Evolutionary conservation across 371 early-diverging fungal genomes (phyloP), one percentile per base, ranked within the genome.

Genomic region (Funneliformis caledonium): DNA sequence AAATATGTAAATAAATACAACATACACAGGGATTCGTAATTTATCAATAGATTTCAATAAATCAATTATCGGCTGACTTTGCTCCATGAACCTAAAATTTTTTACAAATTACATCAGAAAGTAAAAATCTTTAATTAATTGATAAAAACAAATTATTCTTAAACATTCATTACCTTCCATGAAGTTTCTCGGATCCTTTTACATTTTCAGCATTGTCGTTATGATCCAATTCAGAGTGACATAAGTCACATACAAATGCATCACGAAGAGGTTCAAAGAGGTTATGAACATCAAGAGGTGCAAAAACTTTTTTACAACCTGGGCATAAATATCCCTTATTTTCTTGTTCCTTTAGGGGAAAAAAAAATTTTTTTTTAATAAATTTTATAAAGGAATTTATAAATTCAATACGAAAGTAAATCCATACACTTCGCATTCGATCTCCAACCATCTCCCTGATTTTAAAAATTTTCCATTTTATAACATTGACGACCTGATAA

Each of bases 391-490:
- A 70, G 1, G 8, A 31, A 31, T 9, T 31, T 42, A 69, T 8
- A 37, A 26, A 52, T 59, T 9, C 43, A 37, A 48, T 4, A 31
- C 26, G 7, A 7, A 61, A 19, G 11, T 69, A 19, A 2, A 33
- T 48, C 69, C 83, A 79, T 86, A 92, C 92, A 80, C 87, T 93
- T 67, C 92, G 88, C 83, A 96, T 89, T 69, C 91, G 90, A 50
- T 90, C 89, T 47, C 91, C 84, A 61, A 96, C 92, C 42, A 88
- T 85, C 43, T 91, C 90, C 72, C 93, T 92, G 88, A 97, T 95
- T 83, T 92, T 91, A 87, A 92, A 93, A 87, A 97, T 96, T 82
- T 93, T 92, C 92, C 92, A 97, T 83, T 97, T 97, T 56, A 96
- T 93, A 19, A 96, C 96, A 81, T 97, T 95, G 0, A 97, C 94